phyloP scores from a whole-genome alignment of 129 eudicot genomes.

The Flaveria trinervia region DNA sequence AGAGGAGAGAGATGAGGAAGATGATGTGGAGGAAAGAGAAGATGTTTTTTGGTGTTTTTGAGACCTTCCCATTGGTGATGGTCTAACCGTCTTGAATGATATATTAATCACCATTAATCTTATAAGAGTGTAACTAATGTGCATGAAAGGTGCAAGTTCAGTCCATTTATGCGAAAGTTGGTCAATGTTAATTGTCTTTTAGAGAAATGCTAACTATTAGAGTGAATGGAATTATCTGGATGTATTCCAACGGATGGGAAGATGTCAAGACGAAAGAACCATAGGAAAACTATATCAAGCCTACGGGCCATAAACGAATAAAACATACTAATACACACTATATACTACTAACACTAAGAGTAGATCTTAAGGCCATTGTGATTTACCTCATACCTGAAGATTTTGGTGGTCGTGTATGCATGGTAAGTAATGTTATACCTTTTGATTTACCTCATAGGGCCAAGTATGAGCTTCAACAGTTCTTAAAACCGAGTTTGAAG shows the following conservation, averaged over 20 bases:
- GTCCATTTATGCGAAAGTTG: background rate
- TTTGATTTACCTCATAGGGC: constrained; percentile 43
- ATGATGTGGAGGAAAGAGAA: no score
- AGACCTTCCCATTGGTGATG: no score
- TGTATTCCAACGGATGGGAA: background rate
- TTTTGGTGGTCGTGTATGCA: constrained; percentile 2
- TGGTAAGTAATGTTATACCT: constrained; percentile 3
- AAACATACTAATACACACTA: background rate
- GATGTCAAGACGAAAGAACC: background rate
- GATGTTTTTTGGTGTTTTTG: no score
- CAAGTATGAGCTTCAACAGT: constrained; percentile 84
- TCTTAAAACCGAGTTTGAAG: constrained; percentile 77
- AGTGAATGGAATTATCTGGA: background rate
- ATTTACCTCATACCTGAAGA: background rate
- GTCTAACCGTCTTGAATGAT: background rate
- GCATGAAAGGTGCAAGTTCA: background rate
- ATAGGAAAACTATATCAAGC: background rate
- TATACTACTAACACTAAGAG: background rate
- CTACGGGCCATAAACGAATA: background rate
- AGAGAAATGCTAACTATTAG: background rate
- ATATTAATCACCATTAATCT: background rate
- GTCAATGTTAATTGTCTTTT: background rate
- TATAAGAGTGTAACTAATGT: background rate
- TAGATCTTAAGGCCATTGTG: background rate
- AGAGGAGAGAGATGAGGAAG: no score